A percentile compares a stretch with the other conserved stretches of the same genome.
Conservation (phyloP, 768 basidiomycete genomes). For the Kwoniella dendrophila region DNA sequence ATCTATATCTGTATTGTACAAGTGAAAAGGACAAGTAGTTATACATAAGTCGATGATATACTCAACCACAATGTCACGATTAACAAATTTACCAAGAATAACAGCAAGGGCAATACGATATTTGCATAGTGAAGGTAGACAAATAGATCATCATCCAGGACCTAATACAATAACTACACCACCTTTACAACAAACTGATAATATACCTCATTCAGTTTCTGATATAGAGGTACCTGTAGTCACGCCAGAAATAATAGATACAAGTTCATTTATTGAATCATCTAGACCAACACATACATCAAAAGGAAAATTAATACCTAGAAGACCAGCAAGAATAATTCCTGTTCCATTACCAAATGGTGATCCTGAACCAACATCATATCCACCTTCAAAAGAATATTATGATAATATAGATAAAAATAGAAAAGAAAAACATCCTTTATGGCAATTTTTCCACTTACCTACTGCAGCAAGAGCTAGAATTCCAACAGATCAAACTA, state of each 20-base stretch:
- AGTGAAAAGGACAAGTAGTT: not conserved
- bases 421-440: slow-evolving; percentile 35
- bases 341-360: slow-evolving; percentile 36
- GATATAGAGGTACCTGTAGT: slow-evolving; percentile 4
- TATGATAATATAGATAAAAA: slow-evolving; percentile 16
- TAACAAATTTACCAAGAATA: slow-evolving; percentile 23
- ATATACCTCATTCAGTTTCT: slow-evolving; percentile 14
- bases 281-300: slow-evolving; percentile 32
- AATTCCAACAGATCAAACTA: slow-evolving; percentile 8
- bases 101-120: slow-evolving; percentile 6
- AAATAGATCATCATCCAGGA: slow-evolving; percentile 44
- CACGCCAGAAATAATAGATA: slow-evolving; percentile 5
- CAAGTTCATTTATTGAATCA: slow-evolving; percentile 2
- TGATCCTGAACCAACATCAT: slow-evolving; percentile 36
- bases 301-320: slow-evolving; percentile 40
- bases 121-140: slow-evolving; percentile 47
- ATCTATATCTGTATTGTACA: not conserved
- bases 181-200: slow-evolving; percentile 16
- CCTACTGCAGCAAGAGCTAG: slow-evolving; percentile 23
- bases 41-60: not conserved
- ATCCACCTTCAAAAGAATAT: slow-evolving; percentile 41
- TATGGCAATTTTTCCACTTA: slow-evolving; percentile 55
- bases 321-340: slow-evolving; percentile 38
- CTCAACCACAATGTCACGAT: slow-evolving; percentile 22
- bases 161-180: slow-evolving; percentile 27